A percentile compares a stretch with the other conserved stretches of the same genome.
Conservation (phyloP, 306 rosid species). For the Pyrus betulifolia region DNA sequence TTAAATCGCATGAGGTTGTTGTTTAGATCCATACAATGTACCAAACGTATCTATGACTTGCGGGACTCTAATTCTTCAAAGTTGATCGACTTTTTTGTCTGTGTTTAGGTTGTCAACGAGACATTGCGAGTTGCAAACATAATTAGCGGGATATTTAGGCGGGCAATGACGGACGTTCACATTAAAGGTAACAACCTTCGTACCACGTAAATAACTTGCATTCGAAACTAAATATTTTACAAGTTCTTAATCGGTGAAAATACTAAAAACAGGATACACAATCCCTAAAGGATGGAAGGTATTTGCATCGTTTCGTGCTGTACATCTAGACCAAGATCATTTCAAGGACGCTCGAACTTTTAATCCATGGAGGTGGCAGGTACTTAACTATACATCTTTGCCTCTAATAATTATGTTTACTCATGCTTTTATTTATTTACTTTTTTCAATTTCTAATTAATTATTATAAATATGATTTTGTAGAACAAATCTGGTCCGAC, state of each 20-base stretch:
- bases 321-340: slow-evolving; percentile 69
- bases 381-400: background rate
- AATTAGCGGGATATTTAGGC: slow-evolving; percentile 81
- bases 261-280: slow-evolving; percentile 47
- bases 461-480: background rate
- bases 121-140: slow-evolving; percentile 78
- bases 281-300: slow-evolving; percentile 96
- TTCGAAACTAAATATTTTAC: too few species aligned
- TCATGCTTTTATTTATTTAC: background rate
- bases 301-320: slow-evolving; percentile 87
- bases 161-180: slow-evolving; percentile 60
- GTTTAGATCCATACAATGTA: background rate
- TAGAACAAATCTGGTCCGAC: slow-evolving; percentile 47
- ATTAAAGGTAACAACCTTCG: slow-evolving; percentile 49
- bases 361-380: slow-evolving; percentile 98
- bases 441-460: background rate
- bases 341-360: slow-evolving; percentile 86
- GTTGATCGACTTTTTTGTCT: background rate
- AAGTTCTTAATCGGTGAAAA: too few species aligned
- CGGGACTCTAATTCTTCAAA: background rate
- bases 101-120: slow-evolving; percentile 70
- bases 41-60: background rate
- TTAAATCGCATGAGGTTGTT: background rate
- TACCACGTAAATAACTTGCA: background rate
- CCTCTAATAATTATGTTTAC: background rate